Conservation (phyloP, 2,329 filamentous ascomycete genomes). For the Talaromyces sp. region DNA sequence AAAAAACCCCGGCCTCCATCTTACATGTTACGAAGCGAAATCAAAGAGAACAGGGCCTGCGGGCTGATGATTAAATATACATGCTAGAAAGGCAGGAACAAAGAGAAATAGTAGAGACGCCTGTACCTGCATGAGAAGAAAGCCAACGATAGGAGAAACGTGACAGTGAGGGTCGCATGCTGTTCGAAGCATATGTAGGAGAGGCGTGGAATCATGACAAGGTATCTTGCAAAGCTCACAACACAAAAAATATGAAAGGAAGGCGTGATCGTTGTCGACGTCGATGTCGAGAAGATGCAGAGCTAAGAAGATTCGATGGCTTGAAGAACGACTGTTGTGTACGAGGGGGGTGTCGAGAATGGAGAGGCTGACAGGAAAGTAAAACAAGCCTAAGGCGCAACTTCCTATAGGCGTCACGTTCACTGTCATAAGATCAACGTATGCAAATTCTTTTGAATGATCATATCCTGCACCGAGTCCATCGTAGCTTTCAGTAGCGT, state of each 20-base stretch:
- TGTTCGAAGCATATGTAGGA: slow-evolving; percentile 23
- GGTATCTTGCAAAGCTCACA: slow-evolving; percentile 26
- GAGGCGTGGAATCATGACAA: slow-evolving; percentile 36
- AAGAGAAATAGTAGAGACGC: slow-evolving; percentile 1
- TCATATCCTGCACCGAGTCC: slow-evolving; percentile 82
- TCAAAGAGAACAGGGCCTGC: slow-evolving; percentile 3
- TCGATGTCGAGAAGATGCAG: neutral
- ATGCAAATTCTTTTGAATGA: slow-evolving; percentile 78
- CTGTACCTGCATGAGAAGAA: slow-evolving; percentile 11
- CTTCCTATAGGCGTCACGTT: neutral
- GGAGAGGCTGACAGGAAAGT: no score
- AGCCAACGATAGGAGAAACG: slow-evolving; percentile 20
- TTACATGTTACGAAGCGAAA: neutral
- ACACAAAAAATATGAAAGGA: neutral
- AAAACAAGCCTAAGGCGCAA: neutral
- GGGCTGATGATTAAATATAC: slow-evolving; percentile 19
- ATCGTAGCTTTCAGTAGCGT: slow-evolving; percentile 82
- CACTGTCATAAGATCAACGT: slow-evolving; percentile 64
- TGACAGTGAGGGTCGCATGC: slow-evolving; percentile 22
- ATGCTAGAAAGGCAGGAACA: slow-evolving; percentile 1
- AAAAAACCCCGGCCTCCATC: neutral
- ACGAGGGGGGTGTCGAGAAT: neutral
- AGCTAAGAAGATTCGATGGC: slow-evolving; percentile 2
- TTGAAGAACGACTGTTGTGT: neutral
- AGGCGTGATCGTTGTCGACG: neutral